These are phyloP conservation scores for Capronia americana DNA, from an alignment of 2,329 filamentous ascomycete genomes.

Conservation along the genomic window DNA sequence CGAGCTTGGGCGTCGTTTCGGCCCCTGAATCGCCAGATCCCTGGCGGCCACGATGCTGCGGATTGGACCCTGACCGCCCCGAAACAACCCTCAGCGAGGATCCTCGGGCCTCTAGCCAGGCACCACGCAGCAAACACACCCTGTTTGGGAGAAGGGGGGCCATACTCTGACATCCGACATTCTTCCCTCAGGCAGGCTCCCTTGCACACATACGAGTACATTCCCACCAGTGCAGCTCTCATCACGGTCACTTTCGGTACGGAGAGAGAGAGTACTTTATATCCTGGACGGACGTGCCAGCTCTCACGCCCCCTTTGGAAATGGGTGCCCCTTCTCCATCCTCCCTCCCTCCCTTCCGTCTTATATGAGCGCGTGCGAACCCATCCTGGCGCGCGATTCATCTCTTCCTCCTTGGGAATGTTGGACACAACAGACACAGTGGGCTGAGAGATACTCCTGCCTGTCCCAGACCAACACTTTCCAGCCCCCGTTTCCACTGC, in stretches of 20 bases:
- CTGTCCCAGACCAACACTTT: background rate
- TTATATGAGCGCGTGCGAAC: background rate
- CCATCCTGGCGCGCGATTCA: background rate
- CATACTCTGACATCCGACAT: constrained; percentile 17
- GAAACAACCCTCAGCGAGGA: background rate
- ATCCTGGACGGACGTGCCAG: constrained; percentile 7
- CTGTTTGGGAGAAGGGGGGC: background rate
- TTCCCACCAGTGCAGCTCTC: constrained; percentile 11
- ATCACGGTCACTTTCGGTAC: constrained; percentile 12
- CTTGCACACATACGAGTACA: background rate
- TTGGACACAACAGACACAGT: background rate
- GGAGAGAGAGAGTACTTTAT: constrained; percentile 18
- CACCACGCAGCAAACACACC: constrained; percentile 10
- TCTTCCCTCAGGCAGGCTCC: constrained; percentile 9
- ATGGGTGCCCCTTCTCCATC: background rate
- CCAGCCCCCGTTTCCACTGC: background rate
- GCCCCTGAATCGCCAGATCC: constrained; percentile 1
- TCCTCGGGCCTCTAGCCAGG: constrained; percentile 13
- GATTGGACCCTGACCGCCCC: constrained; percentile 18
- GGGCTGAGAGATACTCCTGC: background rate
- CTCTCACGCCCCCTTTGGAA: constrained; percentile 4
- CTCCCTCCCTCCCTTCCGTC: background rate
- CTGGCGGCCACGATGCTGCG: constrained; percentile 1
- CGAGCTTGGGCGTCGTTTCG: background rate
- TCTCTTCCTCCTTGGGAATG: background rate